phyloP scores from a whole-genome alignment of 2,329 filamentous ascomycete species.

The Leptographium wingfieldii region DNA sequence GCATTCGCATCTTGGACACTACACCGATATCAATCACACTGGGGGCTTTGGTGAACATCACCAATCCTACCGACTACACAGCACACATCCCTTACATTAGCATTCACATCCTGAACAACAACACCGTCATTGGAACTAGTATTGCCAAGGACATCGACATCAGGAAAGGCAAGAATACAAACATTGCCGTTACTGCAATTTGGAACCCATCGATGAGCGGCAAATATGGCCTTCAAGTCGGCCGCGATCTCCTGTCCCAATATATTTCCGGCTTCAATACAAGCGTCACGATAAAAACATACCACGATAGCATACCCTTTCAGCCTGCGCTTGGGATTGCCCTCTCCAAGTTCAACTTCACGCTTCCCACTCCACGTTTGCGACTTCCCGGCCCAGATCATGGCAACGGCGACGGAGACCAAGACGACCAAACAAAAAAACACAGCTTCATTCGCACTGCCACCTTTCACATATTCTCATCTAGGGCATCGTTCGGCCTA shows the following conservation, averaged over 20 bases:
- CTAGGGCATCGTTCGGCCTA: slow-evolving; percentile 73
- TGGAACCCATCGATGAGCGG: slow-evolving; percentile 67
- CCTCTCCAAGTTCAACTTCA: slow-evolving; percentile 58
- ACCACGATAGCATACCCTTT: slow-evolving; percentile 59
- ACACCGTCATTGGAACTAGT: slow-evolving; percentile 62
- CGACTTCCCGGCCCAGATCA: slow-evolving; percentile 16
- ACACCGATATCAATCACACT: slow-evolving; percentile 58
- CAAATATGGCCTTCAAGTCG: slow-evolving; percentile 44
- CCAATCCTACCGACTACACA: slow-evolving; percentile 81
- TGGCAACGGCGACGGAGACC: slow-evolving; percentile 25
- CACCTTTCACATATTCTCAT: slow-evolving; percentile 76
- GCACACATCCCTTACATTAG: slow-evolving; percentile 71
- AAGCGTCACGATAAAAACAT: slow-evolving; percentile 59
- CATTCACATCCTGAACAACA: slow-evolving; percentile 63
- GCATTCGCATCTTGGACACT: slow-evolving; percentile 61
- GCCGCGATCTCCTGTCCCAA: slow-evolving; percentile 63
- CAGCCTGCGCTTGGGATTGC: slow-evolving; percentile 61
- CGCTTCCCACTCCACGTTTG: slow-evolving; percentile 58
- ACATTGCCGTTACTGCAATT: slow-evolving; percentile 51
- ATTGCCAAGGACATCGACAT: slow-evolving; percentile 52
- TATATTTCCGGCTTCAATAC: slow-evolving; percentile 85
- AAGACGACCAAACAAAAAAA: slow-evolving; percentile 18
- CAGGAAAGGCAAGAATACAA: slow-evolving; percentile 56
- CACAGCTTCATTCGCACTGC: slow-evolving; percentile 66
- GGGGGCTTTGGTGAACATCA: slow-evolving; percentile 64